phyloP scores from a whole-genome alignment of 768 basidiomycete species.

The Leccinum subtestaceum region DNA sequence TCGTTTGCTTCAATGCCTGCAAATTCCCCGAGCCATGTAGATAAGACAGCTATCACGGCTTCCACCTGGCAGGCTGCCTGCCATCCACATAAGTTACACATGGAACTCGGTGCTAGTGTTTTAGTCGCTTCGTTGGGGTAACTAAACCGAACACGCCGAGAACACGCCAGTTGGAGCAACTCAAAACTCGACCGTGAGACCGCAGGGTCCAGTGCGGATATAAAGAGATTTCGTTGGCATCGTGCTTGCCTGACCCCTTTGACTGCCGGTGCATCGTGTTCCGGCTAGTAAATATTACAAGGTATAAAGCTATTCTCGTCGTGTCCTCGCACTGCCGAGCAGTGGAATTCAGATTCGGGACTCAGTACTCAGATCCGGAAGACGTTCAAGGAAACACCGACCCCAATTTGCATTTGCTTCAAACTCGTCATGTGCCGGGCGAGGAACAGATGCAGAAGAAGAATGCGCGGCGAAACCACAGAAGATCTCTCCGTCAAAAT shows the following conservation, averaged over 20 bases:
- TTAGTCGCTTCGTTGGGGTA: slow-evolving; percentile 1
- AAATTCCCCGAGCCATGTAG: not conserved
- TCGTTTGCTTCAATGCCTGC: not conserved
- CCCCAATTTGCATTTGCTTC: not conserved
- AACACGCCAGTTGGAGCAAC: not conserved
- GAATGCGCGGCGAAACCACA: not conserved
- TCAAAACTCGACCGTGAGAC: slow-evolving; percentile 7
- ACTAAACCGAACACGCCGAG: slow-evolving; percentile 2
- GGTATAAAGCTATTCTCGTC: not conserved
- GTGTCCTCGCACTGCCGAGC: not conserved
- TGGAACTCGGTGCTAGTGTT: not conserved
- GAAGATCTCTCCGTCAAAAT: not conserved
- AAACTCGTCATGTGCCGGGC: not conserved
- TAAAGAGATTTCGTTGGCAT: not conserved
- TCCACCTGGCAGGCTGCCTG: not conserved
- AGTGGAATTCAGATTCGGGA: not conserved
- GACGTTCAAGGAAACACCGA: not conserved
- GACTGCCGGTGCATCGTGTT: not conserved
- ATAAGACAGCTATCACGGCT: not conserved
- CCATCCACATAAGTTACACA: not conserved
- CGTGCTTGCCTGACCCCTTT: slow-evolving; percentile 1
- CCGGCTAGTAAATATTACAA: not conserved
- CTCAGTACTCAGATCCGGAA: not conserved
- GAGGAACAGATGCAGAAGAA: not conserved
- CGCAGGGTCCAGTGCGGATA: slow-evolving; percentile 2